phyloP scores from a whole-genome alignment of 1,139 yeast species.

The Candida pseudoviswanathii region DNA sequence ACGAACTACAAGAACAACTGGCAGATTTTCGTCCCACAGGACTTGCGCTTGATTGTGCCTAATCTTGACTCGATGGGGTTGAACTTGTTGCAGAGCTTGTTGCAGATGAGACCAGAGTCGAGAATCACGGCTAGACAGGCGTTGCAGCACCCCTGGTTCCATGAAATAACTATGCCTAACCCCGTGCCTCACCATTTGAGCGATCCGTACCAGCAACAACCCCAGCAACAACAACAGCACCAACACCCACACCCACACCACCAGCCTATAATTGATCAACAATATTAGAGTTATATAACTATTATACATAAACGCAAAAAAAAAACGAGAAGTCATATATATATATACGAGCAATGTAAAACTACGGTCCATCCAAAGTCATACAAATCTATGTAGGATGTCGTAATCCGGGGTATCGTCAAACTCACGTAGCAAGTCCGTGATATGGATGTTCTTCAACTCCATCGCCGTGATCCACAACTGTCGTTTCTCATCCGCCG shows the following conservation, averaged over 20 bases:
- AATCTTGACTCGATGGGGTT: conserved; percentile 78
- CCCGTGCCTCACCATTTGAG: conserved; percentile 36
- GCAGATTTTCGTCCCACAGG: conserved; percentile 80
- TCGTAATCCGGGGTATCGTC: conserved; percentile 12
- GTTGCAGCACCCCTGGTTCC: conserved; percentile 93
- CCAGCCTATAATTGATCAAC: conserved; percentile 19
- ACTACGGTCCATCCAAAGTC: no score
- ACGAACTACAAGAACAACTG: conserved; percentile 86
- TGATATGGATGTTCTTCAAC: conserved; percentile 10
- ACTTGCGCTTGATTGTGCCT: conserved; percentile 75
- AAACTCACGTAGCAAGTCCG: conserved; percentile 9
- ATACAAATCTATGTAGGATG: conserved; percentile 9
- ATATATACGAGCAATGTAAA: neutral
- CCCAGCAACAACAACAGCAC: conserved; percentile 25
- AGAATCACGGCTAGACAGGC: conserved; percentile 92
- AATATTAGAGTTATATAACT: conserved; percentile 14
- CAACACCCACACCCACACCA: conserved; percentile 13
- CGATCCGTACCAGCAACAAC: conserved; percentile 44
- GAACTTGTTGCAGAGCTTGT: conserved; percentile 71
- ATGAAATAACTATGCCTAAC: conserved; percentile 61
- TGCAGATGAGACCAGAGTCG: conserved; percentile 91
- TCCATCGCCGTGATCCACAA: conserved; percentile 14
- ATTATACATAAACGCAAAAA: neutral
- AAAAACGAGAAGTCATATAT: neutral
- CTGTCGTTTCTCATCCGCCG: conserved; percentile 8